phyloP scores from a whole-genome alignment of 116 monocot genomes.

The Posidonia oceanica region DNA sequence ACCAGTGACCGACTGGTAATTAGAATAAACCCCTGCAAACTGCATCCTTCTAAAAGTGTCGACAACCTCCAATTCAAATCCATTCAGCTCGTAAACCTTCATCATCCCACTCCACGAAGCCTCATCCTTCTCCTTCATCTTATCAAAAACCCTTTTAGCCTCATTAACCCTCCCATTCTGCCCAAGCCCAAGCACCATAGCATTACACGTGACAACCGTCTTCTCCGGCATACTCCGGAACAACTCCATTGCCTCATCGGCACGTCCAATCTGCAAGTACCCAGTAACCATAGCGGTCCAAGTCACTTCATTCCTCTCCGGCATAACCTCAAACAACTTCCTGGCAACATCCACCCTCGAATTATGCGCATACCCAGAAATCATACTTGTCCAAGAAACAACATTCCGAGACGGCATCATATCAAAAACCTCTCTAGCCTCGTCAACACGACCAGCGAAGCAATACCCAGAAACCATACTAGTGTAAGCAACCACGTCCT shows the following conservation, averaged over 20 bases:
- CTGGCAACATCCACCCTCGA: constrained; percentile 48
- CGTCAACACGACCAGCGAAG: constrained; percentile 26
- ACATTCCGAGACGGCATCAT: constrained; percentile 61
- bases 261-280: constrained; percentile 40
- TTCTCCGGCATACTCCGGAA: constrained; percentile 39
- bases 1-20: constrained; percentile 48
- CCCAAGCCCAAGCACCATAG: constrained; percentile 68
- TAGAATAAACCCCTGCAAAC: constrained; percentile 25
- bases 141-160: constrained; percentile 41
- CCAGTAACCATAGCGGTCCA: constrained; percentile 87
- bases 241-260: constrained; percentile 37
- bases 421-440: constrained; percentile 66
- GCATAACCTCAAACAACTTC: constrained; percentile 89
- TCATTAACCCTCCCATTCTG: constrained; percentile 39
- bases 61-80: constrained; percentile 41
- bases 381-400: constrained; percentile 76
- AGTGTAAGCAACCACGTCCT: constrained; percentile 62
- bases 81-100: constrained; percentile 60
- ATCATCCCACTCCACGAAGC: constrained; percentile 71
- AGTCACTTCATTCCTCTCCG: constrained; percentile 69
- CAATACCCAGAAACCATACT: constrained; percentile 67
- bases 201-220: constrained; percentile 46
- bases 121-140: constrained; percentile 42
- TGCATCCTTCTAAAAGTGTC: constrained; percentile 51
- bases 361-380: constrained; percentile 54